These are phyloP conservation scores for Nicotiana tomentosiformis DNA, from an alignment of 257 asterid genomes.

Conservation along the genomic window DNA sequence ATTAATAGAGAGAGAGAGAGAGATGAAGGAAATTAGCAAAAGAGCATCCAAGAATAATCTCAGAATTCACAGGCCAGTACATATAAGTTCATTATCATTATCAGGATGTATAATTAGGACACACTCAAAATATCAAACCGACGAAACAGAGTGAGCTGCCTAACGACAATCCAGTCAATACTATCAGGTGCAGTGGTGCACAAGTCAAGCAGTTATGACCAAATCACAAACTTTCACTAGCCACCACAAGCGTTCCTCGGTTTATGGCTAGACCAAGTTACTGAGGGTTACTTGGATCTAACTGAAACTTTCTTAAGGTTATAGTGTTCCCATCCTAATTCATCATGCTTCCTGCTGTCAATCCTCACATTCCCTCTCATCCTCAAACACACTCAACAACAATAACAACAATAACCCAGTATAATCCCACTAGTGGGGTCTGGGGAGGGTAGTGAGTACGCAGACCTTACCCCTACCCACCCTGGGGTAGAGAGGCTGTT, in stretches of 20 bases:
- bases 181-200: background rate
- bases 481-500: no score
- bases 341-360: background rate
- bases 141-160: background rate
- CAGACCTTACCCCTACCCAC: no score
- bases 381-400: background rate
- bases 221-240: background rate
- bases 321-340: background rate
- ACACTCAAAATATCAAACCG: background rate
- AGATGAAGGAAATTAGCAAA: background rate
- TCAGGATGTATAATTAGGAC: background rate
- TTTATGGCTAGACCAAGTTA: slow-evolving; percentile 4
- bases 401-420: no score
- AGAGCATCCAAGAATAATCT: background rate
- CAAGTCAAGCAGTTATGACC: slow-evolving; percentile 1
- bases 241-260: background rate
- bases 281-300: background rate
- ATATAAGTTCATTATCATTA: background rate
- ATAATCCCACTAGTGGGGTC: no score
- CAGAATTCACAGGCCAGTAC: background rate
- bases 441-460: no score
- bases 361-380: background rate
- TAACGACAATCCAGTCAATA: background rate
- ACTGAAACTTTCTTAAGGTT: background rate
- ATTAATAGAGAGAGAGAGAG: background rate